Evolutionary conservation across 192 early-diverging fungal genomes (phyloP).

Genomic region (Mortierella alpina): DNA sequence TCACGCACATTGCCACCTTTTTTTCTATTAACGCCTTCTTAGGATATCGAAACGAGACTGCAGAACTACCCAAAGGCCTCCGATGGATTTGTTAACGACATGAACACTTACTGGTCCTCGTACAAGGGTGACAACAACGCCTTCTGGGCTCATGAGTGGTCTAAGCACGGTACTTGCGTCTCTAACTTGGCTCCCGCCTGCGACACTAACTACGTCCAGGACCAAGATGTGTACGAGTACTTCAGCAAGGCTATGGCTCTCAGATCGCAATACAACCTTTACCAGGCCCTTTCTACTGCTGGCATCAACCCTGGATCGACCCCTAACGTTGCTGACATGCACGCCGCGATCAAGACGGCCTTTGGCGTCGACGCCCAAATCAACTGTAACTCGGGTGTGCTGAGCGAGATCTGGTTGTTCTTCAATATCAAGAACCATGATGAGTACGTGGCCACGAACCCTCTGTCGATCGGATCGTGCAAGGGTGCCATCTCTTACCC

Average conservation of each 20-base stretch:
- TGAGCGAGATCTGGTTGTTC: constrained; percentile 54
- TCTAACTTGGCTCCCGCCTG: constrained; percentile 73
- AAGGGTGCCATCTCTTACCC: constrained; percentile 32
- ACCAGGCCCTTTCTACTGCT: constrained; percentile 55
- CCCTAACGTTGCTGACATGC: constrained; percentile 55
- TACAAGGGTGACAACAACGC: constrained; percentile 81
- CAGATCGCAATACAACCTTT: constrained; percentile 65
- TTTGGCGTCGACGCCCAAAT: constrained; percentile 58
- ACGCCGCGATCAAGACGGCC: constrained; percentile 50
- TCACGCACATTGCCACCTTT: not conserved
- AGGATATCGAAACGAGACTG: constrained; percentile 64
- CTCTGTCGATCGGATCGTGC: constrained; percentile 35
- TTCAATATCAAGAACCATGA: constrained; percentile 35
- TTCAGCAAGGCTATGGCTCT: constrained; percentile 66
- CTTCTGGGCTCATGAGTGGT: constrained; percentile 88
- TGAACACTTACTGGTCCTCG: constrained; percentile 78
- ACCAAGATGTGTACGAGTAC: constrained; percentile 70
- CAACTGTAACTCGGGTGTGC: constrained; percentile 51
- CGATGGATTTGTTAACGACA: constrained; percentile 53
- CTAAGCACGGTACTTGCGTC: constrained; percentile 85
- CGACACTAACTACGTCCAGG: constrained; percentile 52
- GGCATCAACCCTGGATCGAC: constrained; percentile 63
- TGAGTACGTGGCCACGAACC: constrained; percentile 47
- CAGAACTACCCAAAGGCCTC: constrained; percentile 42
- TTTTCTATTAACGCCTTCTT: not conserved